phyloP scores from a whole-genome alignment of 2,329 filamentous ascomycete genomes.

The Metarhizium guizhouense region DNA sequence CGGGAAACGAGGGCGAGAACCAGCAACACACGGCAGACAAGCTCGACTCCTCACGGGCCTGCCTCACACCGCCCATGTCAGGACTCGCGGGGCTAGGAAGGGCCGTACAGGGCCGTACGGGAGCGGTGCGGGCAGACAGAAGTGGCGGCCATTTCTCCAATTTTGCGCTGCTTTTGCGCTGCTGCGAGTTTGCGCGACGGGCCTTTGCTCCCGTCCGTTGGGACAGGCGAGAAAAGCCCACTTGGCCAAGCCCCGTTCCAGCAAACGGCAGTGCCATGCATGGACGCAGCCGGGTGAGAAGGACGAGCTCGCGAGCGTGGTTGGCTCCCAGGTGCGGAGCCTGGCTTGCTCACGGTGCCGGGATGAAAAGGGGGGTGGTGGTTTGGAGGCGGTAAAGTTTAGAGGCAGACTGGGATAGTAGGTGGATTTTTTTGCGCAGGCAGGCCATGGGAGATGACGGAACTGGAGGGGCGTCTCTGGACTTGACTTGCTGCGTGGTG shows the following conservation, averaged over 20 bases:
- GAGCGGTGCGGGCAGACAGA: background rate
- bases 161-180: background rate
- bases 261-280: background rate
- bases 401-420: background rate
- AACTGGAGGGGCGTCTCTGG: background rate
- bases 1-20: too few relatives aligned
- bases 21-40: too few relatives aligned
- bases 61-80: too few relatives aligned
- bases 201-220: slow-evolving; percentile 10
- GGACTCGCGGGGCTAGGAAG: background rate
- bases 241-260: background rate
- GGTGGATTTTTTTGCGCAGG: background rate
- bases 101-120: background rate
- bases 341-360: background rate
- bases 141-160: background rate
- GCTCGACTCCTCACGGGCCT: too few relatives aligned
- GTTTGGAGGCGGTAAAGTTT: slow-evolving; percentile 14
- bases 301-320: background rate
- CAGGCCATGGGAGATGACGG: background rate
- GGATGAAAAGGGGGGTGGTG: background rate
- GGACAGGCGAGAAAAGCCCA: slow-evolving; percentile 1
- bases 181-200: slow-evolving; percentile 8
- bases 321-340: background rate
- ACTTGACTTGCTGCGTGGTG: background rate
- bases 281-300: background rate